Conservation (phyloP, 768 basidiomycete species). For the Daedaleopsis nitida region DNA sequence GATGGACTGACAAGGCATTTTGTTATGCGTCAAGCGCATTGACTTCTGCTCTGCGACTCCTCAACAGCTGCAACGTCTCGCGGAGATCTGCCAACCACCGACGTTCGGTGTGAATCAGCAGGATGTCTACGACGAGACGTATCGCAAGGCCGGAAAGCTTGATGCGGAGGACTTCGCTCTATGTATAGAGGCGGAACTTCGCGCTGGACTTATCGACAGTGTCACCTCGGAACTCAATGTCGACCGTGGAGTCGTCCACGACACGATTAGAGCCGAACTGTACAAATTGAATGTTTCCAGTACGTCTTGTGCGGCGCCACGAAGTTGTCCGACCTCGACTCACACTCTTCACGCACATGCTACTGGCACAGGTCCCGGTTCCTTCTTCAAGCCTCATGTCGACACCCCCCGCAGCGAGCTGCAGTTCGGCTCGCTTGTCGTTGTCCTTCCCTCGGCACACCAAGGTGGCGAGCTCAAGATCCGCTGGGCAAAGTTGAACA, state of each 20-base stretch:
- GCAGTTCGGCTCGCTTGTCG: conserved; percentile 56
- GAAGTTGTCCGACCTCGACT: too few relatives aligned
- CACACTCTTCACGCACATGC: background rate
- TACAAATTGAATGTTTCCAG: conserved; percentile 53
- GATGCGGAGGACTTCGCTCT: conserved; percentile 38
- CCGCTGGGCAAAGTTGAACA: background rate
- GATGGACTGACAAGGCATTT: too few relatives aligned
- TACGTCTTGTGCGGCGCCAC: conserved; percentile 23
- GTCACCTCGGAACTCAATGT: conserved; percentile 12
- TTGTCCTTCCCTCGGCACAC: conserved; percentile 50
- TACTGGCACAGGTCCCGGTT: conserved; percentile 38
- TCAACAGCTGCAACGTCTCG: too few relatives aligned
- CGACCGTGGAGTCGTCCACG: background rate
- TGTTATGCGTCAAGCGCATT: too few relatives aligned
- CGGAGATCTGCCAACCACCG: conserved; percentile 36
- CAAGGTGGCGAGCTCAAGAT: conserved; percentile 47
- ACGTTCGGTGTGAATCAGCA: conserved; percentile 40
- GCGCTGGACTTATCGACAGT: conserved; percentile 31
- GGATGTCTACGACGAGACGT: conserved; percentile 45
- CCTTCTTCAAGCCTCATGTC: conserved; percentile 52
- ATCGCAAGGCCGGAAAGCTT: conserved; percentile 50
- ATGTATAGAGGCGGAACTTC: conserved; percentile 33
- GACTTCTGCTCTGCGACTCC: too few relatives aligned
- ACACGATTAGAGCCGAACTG: conserved; percentile 35
- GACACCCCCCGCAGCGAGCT: conserved; percentile 46